Evolutionary conservation across 1,284 basidiomycete species (phyloP).

Genomic region (Pisolithus thermaeus): DNA sequence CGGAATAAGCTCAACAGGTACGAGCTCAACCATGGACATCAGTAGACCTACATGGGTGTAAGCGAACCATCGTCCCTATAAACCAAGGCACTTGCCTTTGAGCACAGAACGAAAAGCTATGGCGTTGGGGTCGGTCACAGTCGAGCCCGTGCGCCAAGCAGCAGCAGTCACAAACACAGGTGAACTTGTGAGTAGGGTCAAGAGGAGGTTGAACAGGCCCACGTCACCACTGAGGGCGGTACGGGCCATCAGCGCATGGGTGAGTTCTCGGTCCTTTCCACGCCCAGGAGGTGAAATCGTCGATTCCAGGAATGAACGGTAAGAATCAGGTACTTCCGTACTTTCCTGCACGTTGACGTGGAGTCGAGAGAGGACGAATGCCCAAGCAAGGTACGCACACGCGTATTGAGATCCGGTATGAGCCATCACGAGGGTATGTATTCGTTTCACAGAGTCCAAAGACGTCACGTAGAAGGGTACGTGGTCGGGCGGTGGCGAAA

Average conservation of each 20-base stretch:
- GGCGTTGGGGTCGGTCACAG: constrained; percentile 72
- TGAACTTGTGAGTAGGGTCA: constrained; percentile 55
- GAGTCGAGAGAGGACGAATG: constrained; percentile 68
- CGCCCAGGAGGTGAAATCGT: constrained; percentile 41
- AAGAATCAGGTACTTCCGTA: constrained; percentile 48
- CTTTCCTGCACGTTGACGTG: constrained; percentile 35
- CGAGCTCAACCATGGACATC: constrained; percentile 66
- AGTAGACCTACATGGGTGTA: constrained; percentile 47
- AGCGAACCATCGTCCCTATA: not conserved
- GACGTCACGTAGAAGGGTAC: constrained; percentile 51
- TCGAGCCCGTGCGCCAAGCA: constrained; percentile 61
- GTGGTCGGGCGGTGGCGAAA: constrained; percentile 44
- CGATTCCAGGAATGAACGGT: constrained; percentile 51
- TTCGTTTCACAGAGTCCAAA: constrained; percentile 47
- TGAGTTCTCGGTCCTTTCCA: constrained; percentile 50
- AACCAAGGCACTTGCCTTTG: constrained; percentile 52
- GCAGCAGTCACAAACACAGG: constrained; percentile 69
- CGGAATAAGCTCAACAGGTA: constrained; percentile 66
- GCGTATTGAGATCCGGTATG: constrained; percentile 55
- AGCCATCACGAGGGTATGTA: constrained; percentile 61
- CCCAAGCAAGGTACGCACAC: constrained; percentile 72
- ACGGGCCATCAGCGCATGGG: constrained; percentile 48
- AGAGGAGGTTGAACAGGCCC: constrained; percentile 52
- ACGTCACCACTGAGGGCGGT: constrained; percentile 49
- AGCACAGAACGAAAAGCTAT: constrained; percentile 78